phyloP scores from a whole-genome alignment of 192 early-diverging fungal genomes.

The Rhizophagus sp. region DNA sequence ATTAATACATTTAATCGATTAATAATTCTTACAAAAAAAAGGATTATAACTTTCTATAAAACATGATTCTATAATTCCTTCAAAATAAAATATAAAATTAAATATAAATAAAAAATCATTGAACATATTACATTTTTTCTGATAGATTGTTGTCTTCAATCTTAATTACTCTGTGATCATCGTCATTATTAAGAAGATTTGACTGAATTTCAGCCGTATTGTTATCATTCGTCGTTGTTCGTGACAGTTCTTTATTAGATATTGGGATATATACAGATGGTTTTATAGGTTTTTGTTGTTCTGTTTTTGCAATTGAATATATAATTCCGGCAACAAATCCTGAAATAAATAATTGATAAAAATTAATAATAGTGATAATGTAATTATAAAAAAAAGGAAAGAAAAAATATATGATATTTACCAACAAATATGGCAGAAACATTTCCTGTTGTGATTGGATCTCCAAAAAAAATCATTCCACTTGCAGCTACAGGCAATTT shows the following conservation, averaged over 20 bases:
- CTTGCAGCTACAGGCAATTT: slow-evolving; percentile 95
- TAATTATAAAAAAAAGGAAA: not conserved
- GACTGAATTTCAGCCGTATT: not conserved
- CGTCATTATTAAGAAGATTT: not conserved
- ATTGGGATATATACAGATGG: not conserved
- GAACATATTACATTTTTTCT: not conserved
- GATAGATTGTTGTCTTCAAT: not conserved
- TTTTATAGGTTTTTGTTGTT: not conserved
- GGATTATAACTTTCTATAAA: no score
- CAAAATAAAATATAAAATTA: no score
- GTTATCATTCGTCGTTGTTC: not conserved
- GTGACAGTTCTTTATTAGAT: not conserved
- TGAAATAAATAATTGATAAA: not conserved
- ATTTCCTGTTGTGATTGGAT: slow-evolving; percentile 77
- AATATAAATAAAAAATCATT: not conserved
- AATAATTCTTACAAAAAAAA: no score
- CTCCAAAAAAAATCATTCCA: slow-evolving; percentile 95
- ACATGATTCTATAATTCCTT: no score
- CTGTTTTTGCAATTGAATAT: not conserved
- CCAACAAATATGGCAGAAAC: slow-evolving; percentile 89
- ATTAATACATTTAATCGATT: no score
- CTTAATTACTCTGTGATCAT: not conserved
- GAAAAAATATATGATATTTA: not conserved
- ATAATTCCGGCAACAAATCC: not conserved
- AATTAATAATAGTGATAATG: not conserved